These are phyloP conservation scores for Ustilago esculenta DNA, from an alignment of 1,284 basidiomycete species.

Conservation along the genomic window DNA sequence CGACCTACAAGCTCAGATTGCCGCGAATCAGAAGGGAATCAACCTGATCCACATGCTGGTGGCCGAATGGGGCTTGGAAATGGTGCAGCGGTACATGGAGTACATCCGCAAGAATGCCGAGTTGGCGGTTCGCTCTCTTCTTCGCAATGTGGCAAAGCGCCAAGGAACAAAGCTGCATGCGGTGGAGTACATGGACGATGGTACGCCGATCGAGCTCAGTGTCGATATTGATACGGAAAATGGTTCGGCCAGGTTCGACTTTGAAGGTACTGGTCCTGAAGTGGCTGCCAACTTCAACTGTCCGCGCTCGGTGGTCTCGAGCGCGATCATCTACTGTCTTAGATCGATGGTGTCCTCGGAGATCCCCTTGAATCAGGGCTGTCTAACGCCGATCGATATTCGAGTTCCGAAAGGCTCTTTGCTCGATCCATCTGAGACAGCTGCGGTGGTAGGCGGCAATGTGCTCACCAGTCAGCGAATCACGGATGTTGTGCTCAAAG, in stretches of 20 bases:
- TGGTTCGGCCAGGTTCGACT: constrained; percentile 88
- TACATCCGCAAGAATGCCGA: constrained; percentile 88
- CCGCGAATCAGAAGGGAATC: constrained; percentile 91
- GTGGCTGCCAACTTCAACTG: constrained; percentile 89
- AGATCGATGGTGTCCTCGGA: constrained; percentile 89
- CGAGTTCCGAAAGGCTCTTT: constrained; percentile 82
- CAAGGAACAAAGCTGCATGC: constrained; percentile 75
- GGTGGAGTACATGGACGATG: constrained; percentile 71
- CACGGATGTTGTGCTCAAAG: constrained; percentile 91
- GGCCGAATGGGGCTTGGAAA: constrained; percentile 83
- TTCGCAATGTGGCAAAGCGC: constrained; percentile 79
- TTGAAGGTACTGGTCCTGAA: constrained; percentile 82
- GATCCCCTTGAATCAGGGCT: constrained; percentile 93
- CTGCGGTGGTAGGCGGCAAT: constrained; percentile 92
- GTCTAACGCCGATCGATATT: constrained; percentile 76
- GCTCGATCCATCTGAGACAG: constrained; percentile 78
- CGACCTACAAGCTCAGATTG: constrained; percentile 94
- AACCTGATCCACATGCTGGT: constrained; percentile 73
- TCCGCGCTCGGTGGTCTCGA: constrained; percentile 78
- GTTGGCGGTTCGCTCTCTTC: constrained; percentile 82
- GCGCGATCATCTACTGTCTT: constrained; percentile 92
- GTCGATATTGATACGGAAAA: constrained; percentile 81
- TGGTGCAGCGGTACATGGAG: constrained; percentile 74
- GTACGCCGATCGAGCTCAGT: constrained; percentile 76
- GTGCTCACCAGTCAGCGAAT: constrained; percentile 91